Conservation (phyloP, 1,284 basidiomycete genomes). For the Earliella scabrosa region DNA sequence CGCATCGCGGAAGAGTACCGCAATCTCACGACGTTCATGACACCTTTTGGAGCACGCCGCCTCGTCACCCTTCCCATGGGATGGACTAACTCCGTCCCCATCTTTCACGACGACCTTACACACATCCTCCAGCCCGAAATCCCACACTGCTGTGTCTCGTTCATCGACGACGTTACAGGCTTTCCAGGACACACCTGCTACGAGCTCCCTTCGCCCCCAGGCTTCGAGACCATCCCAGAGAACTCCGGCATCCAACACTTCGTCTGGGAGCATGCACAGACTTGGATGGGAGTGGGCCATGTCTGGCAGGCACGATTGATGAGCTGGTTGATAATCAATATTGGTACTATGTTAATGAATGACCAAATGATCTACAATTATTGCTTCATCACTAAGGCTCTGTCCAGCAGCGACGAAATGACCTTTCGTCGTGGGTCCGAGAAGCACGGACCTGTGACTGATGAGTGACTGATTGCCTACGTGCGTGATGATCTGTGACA, state of each 20-base stretch:
- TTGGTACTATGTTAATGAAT: no score
- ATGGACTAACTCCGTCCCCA: conserved; percentile 43
- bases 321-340: no score
- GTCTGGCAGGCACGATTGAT: no score
- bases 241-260: conserved; percentile 39
- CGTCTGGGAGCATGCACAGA: conserved; percentile 39
- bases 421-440: no score
- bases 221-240: conserved; percentile 31
- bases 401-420: no score
- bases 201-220: conserved; percentile 13
- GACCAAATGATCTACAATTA: no score
- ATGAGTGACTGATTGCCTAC: no score
- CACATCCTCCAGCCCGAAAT: conserved; percentile 42
- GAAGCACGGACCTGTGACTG: no score
- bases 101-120: conserved; percentile 40
- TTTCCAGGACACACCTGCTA: conserved; percentile 32
- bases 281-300: no score
- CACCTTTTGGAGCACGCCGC: conserved; percentile 25
- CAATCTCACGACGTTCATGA: conserved; percentile 32
- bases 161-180: conserved; percentile 37
- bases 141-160: conserved; percentile 35
- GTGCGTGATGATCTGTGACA: no score
- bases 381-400: no score
- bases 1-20: conserved; percentile 29
- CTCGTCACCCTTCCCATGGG: conserved; percentile 41